These are phyloP conservation scores for Gorgonomyces haynaldii DNA, from an alignment of 192 early-diverging fungal genomes.

Conservation along the genomic window DNA sequence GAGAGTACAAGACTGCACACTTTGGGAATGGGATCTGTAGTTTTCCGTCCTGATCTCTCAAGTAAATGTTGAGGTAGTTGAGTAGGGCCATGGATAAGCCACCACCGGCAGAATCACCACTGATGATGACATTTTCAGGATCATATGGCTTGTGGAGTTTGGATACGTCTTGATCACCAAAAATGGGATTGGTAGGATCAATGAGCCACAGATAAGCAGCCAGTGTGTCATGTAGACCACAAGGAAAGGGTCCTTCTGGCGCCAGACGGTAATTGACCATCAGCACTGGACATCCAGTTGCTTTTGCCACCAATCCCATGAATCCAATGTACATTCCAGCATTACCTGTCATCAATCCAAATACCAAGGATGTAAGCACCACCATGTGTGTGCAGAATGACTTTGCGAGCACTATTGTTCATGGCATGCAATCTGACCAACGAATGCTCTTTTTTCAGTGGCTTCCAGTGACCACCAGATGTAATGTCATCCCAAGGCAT, in stretches of 20 bases:
- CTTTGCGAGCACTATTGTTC: no score
- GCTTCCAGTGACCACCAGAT: no score
- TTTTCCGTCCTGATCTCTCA: slow-evolving; percentile 8
- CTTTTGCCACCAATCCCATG: slow-evolving; percentile 20
- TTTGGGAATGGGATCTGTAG: slow-evolving; percentile 21
- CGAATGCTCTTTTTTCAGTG: no score
- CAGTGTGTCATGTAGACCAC: slow-evolving; percentile 31
- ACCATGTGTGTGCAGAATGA: slow-evolving; percentile 28
- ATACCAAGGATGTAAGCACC: slow-evolving; percentile 33
- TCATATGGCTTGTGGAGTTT: slow-evolving; percentile 17
- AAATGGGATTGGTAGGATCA: slow-evolving; percentile 23
- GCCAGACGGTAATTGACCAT: slow-evolving; percentile 29
- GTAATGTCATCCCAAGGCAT: no score
- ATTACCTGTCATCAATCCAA: no score
- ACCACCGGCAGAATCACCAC: slow-evolving; percentile 10
- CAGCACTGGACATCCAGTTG: slow-evolving; percentile 19
- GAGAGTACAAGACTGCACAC: slow-evolving; percentile 17
- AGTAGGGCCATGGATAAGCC: slow-evolving; percentile 26
- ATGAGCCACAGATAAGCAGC: slow-evolving; percentile 30
- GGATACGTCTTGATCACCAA: slow-evolving; percentile 5
- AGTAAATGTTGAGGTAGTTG: slow-evolving; percentile 33
- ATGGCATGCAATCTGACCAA: no score
- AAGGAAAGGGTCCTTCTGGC: slow-evolving; percentile 30
- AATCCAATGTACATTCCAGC: slow-evolving; percentile 18
- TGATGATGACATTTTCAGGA: slow-evolving; percentile 23